A percentile compares a stretch with the other conserved stretches of the same genome.
Conservation (phyloP, 148 eudicot genomes). For the Euryodendron excelsum region DNA sequence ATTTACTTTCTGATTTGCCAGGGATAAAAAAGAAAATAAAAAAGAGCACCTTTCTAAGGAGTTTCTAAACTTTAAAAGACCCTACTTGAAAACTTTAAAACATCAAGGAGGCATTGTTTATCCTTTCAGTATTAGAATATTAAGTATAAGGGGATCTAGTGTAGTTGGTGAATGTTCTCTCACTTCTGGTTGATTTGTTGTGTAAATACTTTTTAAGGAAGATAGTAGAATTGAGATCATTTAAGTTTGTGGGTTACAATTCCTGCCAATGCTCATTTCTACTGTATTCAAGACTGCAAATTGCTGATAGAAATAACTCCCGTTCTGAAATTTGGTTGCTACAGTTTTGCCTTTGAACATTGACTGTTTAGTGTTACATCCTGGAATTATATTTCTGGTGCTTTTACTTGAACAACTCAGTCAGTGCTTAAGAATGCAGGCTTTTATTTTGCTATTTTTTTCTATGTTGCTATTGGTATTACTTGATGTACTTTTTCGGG, state of each 20-base stretch:
- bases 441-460: too few species aligned
- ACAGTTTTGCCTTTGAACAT: neutral
- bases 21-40: too few species aligned
- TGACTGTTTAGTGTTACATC: neutral
- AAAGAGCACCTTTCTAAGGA: neutral
- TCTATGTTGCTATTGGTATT: too few species aligned
- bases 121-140: too few species aligned
- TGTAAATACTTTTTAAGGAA: neutral
- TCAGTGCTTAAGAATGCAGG: neutral
- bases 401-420: neutral
- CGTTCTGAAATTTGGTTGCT: neutral
- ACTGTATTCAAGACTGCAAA: neutral
- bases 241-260: neutral
- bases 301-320: too few species aligned
- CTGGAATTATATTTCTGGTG: neutral
- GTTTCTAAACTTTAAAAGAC: too few species aligned
- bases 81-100: too few species aligned
- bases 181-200: neutral
- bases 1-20: neutral
- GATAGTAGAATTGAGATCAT: neutral
- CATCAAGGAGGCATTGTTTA: too few species aligned
- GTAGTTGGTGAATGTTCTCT: too few species aligned
- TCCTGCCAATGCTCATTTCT: neutral
- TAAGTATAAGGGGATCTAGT: too few species aligned
- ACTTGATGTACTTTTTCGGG: too few species aligned